Evolutionary conservation across 2,329 filamentous ascomycete species (phyloP), one percentile per base, ranked within the genome.

Genomic region (Elsinoe batatas): DNA sequence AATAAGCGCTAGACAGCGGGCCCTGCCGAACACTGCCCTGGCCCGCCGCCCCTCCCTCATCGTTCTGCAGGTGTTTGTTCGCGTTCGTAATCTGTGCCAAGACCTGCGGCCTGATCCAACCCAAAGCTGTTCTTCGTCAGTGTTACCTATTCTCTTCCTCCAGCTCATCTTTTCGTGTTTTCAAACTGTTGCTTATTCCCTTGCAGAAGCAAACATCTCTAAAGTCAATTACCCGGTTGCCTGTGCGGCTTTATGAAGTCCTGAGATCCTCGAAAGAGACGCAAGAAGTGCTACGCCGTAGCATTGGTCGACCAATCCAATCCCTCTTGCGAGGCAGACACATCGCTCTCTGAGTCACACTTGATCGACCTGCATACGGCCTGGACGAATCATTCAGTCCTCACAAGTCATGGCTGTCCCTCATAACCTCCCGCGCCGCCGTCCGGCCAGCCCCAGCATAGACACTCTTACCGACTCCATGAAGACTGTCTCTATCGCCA

Each of bases 381-480:
- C 35, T 51, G 47, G 33, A 38, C 47, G 7, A 35, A 35, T 51
- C 47, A 38, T 47, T 8, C 30, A 0, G 61, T 61, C 30, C 67
- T 87, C 32, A 80, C 83, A 73, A 3, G 73, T 79, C 3, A 79
- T 84, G 53, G 43, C 53, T n/a, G 43, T 42, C 30, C 22, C 53
- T 47, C 53, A 55, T 55, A 55, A 55, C 60, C 68, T 76, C 61
- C 73, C 73, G 62, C 74, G 74, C 62, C 74, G 74, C 63, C 71
- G 72, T 49, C 68, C 72, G 65, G 64, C 62, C 56, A 63, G 63
- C 47, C 54, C 59, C 56, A 65, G 59, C 64, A 60, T 67, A 40
- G 61, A 64, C 64, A 61, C 59, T 70, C 65, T 62, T 68, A 64
- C 66, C 60, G 65, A 68, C 54, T 66, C 63, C 33, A 68, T 70